Base-by-base conservation (phyloP, 2,329 filamentous ascomycete species). In the Massarina eburnea region DNA sequence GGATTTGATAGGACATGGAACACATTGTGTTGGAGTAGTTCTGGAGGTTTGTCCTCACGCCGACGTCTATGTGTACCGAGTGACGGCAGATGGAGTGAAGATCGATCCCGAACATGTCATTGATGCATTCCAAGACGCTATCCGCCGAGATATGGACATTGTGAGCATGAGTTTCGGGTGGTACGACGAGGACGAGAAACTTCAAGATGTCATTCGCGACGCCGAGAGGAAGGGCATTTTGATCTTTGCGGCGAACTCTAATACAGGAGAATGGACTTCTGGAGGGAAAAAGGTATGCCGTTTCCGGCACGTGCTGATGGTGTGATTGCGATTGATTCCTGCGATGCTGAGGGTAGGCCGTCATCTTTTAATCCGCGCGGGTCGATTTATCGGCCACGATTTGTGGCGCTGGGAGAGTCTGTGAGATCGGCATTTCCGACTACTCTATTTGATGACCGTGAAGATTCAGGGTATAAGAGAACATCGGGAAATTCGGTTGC, bases 121-220 rank as follows among this genome's bases (percentile, higher is more conserved):
- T n/a, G 43, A 44, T 4, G 51, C 51, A 18, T 37, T 56, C 2
- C n/a, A 19, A 2, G 46, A 56, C 33, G 53, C 53, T 12, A 42
- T 56, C 9, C 36, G 45, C 27, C 41, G 41, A 30, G 46, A 49
- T 14, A 46, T 54, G 2, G 51, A 56, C 8, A 50, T 56, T 10
- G 40, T 56, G 5, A 54, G 43, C 22, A 50, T 56, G 41, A 45
- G 36, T 17, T 42, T 56, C 14, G 51, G 51, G 3, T 52, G 45
- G 50, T 36, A 43, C 27, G 41, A 45, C 12, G 27, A 18, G 10
- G 36, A 43, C 18, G 17, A 32, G 24, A 22, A 37, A 3, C 39
- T 50, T 1, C n/a, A 30, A 7, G 21, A 18, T 5, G 30, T 21
- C 8, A 22, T 50, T 8, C 10, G 33, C 14, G 24, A 27, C 8